Evolutionary conservation across 202 grass and related monocot genomes (phyloP).

Genomic region (Schoenoplectus triqueter): DNA sequence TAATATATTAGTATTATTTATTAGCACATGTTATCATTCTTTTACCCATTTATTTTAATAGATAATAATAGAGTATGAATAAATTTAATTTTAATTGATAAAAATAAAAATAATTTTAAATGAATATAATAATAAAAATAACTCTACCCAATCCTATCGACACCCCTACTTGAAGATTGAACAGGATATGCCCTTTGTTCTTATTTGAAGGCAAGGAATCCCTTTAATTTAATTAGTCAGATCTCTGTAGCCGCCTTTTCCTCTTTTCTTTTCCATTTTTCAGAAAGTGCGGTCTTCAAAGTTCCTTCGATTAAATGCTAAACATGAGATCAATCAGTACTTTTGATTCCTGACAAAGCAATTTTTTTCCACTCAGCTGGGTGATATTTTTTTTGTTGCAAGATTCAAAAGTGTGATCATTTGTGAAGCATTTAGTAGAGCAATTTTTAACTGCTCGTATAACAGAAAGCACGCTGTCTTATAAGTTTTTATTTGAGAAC

Average conservation of each 20-base stretch:
- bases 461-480: too few species aligned
- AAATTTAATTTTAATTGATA: too few species aligned
- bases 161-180: neutral
- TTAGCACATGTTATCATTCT: too few species aligned
- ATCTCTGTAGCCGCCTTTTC: neutral
- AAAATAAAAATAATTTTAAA: too few species aligned
- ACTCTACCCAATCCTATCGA: too few species aligned
- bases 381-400: neutral
- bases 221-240: neutral
- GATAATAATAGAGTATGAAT: too few species aligned
- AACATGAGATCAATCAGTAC: neutral
- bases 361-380: neutral
- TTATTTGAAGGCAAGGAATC: neutral
- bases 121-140: too few species aligned
- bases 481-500: too few species aligned
- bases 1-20: too few species aligned
- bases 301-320: neutral
- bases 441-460: neutral
- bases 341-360: slow-evolving; percentile 1
- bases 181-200: neutral
- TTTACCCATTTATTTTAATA: too few species aligned
- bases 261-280: neutral
- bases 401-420: neutral
- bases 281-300: neutral
- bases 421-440: too few species aligned